Base-by-base conservation (phyloP, 495 filamentous ascomycete species). In the Penicillium egyptiacum region DNA sequence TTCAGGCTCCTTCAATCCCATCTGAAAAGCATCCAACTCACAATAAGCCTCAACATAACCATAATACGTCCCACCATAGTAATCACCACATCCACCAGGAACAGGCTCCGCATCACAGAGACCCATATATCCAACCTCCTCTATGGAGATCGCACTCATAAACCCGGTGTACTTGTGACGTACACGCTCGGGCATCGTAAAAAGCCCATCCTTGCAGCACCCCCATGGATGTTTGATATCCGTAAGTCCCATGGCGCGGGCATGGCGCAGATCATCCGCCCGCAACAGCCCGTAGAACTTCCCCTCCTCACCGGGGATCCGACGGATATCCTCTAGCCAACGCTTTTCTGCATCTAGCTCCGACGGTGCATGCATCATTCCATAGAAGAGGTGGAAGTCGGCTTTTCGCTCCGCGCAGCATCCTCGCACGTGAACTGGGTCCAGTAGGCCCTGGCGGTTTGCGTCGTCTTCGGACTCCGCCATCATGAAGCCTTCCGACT, bases 151-250 rank as follows among this genome's bases (percentile, higher is more conserved):
- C n/a, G 40, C 51, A 10, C 28, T 19, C 53, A 55, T 55, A 4
- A 19, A 9, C 9, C 53, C 53, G 2, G 4, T 25, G 23, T 55
- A 55, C 1, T 5, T 4, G 35, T 55, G 53, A 4, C 14, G 16
- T 23, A 39, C 31, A 2, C 41, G 19, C 7, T 23, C 30, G 7
- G 42, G 53, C 30, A 55, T 20, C 5, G 16, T 25, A 23, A 39
- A 37, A 5, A 12, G 16, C 3, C 16, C 53, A 8, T 55, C 28
- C 8, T n/a, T 26, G 17, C 53, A 55, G 30, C 53, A 55, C 5
- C 53, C 53, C 42, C 53, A 46, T 0, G 42, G 28, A 35, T 55
- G 53, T 5, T 14, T 33, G 8, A 44, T 44, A 7, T 55, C 20
- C 0, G 9, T 14, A 10, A 55, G 11, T 8, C 42, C 53, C 43